Evolutionary conservation across 225 moss, liverwort and hornwort species (phyloP), one percentile per base, ranked within the genome.

Genomic region (Marchantia paleacea): DNA sequence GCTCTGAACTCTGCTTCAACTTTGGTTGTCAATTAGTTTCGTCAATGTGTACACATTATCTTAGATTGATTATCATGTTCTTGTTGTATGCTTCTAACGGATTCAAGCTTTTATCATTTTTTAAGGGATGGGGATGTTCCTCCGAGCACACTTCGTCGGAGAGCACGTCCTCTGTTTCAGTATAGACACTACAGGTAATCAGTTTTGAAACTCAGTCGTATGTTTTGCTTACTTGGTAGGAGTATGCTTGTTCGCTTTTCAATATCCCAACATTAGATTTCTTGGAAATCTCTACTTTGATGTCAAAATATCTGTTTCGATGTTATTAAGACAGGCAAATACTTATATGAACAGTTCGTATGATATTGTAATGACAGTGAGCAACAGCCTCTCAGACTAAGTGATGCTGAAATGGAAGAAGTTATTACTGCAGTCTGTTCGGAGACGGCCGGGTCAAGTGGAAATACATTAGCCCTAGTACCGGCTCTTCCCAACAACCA

Each of bases 391-490:
- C 88, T 99, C 69, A 87, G 90, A 66, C 78, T 99, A 71, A 99
- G 93, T 85, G 91, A 99, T 83, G 99, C 90, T 60, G 99, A 99
- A 85, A 99, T 99, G 99, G 99, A 99, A 83, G 99, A 99, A 86
- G 99, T 99, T 20, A 87, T 99, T 65, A 88, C 86, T 58, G 99
- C 99, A 53, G 99, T 99, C 81, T 99, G 97, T 81, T 91, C 92
- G 24, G 99, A 99, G 83, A 92, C 90, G 79, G 85, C 88, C 20
- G 88, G 87, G 70, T 86, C 93, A 78, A 89, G 88, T 52, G 91
- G 91, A 58, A 89, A 87, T 63, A 84, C 87, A 30, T 81, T 88
- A 75, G 89, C 91, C 79, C 84, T 92, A 49, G 88, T 90, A 26
- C 85, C 93, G 75, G 88, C 84, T 47, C 72, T 86, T 24, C 82